phyloP scores from a whole-genome alignment of 306 rosid species.

The Vigna hirtella region DNA sequence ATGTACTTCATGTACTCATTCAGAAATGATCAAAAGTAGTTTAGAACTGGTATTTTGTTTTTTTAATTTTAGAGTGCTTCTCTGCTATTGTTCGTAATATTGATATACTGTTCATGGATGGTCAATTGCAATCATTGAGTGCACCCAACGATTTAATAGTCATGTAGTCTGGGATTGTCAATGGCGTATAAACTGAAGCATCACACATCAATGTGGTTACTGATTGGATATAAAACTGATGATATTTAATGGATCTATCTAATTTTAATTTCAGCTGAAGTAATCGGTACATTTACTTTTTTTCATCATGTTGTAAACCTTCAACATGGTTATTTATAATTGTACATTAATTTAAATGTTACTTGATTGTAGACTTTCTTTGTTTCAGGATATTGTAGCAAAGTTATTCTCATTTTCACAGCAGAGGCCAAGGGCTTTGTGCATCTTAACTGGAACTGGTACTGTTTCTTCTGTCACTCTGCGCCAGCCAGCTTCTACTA shows the following conservation, averaged over 20 bases:
- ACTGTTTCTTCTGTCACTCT: constrained; percentile 77
- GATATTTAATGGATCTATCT: background rate
- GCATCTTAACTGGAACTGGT: constrained; percentile 89
- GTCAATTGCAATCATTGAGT: constrained; percentile 11
- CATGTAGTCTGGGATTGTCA: background rate
- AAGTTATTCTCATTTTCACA: constrained; percentile 78
- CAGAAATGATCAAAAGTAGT: background rate
- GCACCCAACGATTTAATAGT: background rate
- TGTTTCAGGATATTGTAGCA: constrained; percentile 83
- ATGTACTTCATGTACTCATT: background rate
- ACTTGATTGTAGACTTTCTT: constrained; percentile 35
- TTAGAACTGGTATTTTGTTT: background rate
- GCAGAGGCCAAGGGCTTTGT: constrained; percentile 88
- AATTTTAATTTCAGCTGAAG: background rate
- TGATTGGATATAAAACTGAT: constrained; percentile 18
- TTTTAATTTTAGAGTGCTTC: background rate
- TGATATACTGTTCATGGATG: constrained; percentile 20
- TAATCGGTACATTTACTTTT: background rate
- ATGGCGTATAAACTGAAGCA: background rate
- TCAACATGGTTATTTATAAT: constrained; percentile 9
- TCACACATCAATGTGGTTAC: background rate
- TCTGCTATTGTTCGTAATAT: background rate
- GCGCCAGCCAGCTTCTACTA: constrained; percentile 89
- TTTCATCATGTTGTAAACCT: background rate
- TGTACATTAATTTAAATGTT: constrained; percentile 7